Conservation (phyloP, 75 land plant genomes). For the Adiantum capillusveneris region DNA sequence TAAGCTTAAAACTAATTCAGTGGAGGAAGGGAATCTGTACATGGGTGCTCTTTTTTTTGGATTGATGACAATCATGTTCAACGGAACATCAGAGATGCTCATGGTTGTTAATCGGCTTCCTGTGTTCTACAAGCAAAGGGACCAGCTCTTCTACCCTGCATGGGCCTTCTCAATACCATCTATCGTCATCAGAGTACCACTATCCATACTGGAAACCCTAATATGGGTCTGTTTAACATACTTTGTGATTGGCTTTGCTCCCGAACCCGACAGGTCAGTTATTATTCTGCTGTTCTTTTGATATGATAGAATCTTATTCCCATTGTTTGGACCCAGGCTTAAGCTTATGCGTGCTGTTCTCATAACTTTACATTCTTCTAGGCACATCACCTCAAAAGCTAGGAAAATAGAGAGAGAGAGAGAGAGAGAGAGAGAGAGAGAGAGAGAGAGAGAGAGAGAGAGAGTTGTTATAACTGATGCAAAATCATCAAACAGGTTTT, state of each 20-base stretch:
- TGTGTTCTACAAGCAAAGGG: conserved; percentile 59
- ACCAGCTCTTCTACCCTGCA: conserved; percentile 41
- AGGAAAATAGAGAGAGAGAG: too few relatives aligned
- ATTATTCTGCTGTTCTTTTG: not conserved
- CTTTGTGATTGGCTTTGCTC: conserved; percentile 62
- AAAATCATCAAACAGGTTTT: too few relatives aligned
- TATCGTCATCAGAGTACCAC: conserved; percentile 27
- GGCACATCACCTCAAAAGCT: too few relatives aligned
- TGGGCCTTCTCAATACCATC: conserved; percentile 52
- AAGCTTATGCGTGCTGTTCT: not conserved
- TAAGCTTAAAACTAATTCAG: conserved; percentile 15
- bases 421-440: too few relatives aligned
- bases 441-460: too few relatives aligned
- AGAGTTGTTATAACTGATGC: too few relatives aligned
- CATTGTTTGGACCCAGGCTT: too few relatives aligned
- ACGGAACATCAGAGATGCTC: conserved; percentile 45
- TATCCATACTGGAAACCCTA: conserved; percentile 25
- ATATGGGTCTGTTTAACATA: conserved; percentile 26
- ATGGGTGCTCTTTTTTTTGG: conserved; percentile 36
- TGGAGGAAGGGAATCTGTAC: conserved; percentile 31
- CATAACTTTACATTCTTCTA: too few relatives aligned
- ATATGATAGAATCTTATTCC: too few relatives aligned
- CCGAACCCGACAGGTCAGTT: conserved; percentile 49
- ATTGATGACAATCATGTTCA: conserved; percentile 40
- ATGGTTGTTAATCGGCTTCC: conserved; percentile 37